Conservation (phyloP, 169 alveolate genomes). For the Babesia sp. region DNA sequence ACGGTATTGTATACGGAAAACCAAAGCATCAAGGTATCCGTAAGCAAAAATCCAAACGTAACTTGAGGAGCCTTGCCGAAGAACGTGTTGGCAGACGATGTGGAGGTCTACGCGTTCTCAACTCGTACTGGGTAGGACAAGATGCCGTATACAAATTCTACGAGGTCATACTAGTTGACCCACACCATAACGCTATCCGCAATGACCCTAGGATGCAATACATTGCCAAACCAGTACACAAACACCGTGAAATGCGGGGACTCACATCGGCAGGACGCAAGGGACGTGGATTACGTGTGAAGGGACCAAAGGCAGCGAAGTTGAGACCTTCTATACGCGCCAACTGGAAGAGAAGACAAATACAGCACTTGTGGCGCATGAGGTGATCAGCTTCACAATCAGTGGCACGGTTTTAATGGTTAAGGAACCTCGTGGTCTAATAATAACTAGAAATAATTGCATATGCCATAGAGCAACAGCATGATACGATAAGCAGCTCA, state of each 20-base stretch:
- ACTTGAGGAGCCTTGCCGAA: constrained; percentile 97
- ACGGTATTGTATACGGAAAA: constrained; percentile 99
- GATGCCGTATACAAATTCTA: constrained; percentile 98
- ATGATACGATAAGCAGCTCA: too few relatives aligned
- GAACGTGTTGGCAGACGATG: constrained; percentile 97
- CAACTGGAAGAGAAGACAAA: constrained; percentile 93
- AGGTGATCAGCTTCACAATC: constrained; percentile 78
- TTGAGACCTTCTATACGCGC: constrained; percentile 95
- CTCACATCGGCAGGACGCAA: constrained; percentile 90
- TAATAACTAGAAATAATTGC: too few relatives aligned
- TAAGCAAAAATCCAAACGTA: constrained; percentile 94
- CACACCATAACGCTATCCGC: constrained; percentile 96
- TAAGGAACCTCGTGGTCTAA: background rate
- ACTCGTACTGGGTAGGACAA: constrained; percentile 99
- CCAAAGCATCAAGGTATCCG: constrained; percentile 97
- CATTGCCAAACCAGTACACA: constrained; percentile 95
- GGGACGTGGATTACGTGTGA: constrained; percentile 87
- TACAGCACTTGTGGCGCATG: constrained; percentile 92
- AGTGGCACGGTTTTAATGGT: background rate
- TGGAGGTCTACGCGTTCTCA: constrained; percentile 95
- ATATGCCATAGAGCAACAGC: too few relatives aligned
- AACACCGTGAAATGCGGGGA: constrained; percentile 99
- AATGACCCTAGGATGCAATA: constrained; percentile 98
- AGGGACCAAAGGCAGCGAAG: constrained; percentile 92
- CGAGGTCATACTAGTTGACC: constrained; percentile 98